phyloP scores from a whole-genome alignment of 1,284 basidiomycete genomes.

The Dichomitus squalens region DNA sequence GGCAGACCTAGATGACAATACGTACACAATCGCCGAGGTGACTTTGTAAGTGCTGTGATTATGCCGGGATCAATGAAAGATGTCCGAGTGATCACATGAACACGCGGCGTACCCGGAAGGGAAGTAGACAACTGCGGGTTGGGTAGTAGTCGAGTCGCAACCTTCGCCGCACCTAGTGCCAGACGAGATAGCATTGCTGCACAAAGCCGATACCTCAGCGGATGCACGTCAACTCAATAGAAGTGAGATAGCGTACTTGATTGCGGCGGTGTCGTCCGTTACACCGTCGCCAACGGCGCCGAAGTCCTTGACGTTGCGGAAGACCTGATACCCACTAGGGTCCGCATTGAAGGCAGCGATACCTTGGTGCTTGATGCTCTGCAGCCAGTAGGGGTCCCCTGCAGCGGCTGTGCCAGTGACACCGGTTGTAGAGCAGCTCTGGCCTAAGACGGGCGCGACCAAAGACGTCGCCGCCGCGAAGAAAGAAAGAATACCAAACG shows the following conservation, averaged over 20 bases:
- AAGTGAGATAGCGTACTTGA: constrained; percentile 49
- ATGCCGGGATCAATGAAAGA: not conserved
- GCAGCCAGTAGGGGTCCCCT: constrained; percentile 68
- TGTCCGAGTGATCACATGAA: not conserved
- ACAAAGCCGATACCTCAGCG: not conserved
- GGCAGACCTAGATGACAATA: too few relatives aligned
- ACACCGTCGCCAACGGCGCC: constrained; percentile 70
- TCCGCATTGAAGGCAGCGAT: constrained; percentile 55
- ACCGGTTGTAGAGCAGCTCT: constrained; percentile 43
- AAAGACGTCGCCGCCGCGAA: constrained; percentile 27
- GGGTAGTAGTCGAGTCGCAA: constrained; percentile 40
- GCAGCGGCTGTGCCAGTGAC: constrained; percentile 57
- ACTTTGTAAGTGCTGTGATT: constrained; percentile 59
- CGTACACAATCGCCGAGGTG: constrained; percentile 54
- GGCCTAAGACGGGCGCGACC: constrained; percentile 27
- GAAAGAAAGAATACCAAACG: constrained; percentile 23
- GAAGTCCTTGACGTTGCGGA: constrained; percentile 70
- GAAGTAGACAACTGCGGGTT: constrained; percentile 60
- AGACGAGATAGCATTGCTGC: constrained; percentile 55
- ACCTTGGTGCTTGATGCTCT: constrained; percentile 72
- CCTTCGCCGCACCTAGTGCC: constrained; percentile 60
- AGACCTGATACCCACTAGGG: constrained; percentile 64
- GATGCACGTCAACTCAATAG: not conserved
- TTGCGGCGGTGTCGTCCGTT: constrained; percentile 70
- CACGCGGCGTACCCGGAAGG: constrained; percentile 39